phyloP scores from a whole-genome alignment of 2,329 filamentous ascomycete species.

The Colletotrichum tofieldiae region DNA sequence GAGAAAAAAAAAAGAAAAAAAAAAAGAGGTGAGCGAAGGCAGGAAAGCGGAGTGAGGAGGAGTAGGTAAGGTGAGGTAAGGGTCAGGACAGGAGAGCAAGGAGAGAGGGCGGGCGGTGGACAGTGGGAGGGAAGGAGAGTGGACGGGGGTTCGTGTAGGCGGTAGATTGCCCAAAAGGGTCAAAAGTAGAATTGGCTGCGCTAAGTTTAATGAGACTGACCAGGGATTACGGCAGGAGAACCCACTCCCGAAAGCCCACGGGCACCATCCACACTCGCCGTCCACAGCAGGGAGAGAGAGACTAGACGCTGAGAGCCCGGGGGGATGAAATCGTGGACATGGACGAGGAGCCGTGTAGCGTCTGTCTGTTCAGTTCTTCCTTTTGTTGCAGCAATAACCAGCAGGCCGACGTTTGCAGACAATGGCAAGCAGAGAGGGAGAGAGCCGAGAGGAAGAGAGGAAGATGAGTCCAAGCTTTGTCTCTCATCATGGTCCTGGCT shows the following conservation, averaged over 20 bases:
- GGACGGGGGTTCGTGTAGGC: slow-evolving; percentile 46
- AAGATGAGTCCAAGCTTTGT: background rate
- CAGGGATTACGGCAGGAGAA: slow-evolving; percentile 46
- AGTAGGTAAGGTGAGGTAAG: slow-evolving; percentile 31
- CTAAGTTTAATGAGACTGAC: slow-evolving; percentile 60
- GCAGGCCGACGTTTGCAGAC: background rate
- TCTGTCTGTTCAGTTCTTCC: background rate
- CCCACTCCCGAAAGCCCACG: slow-evolving; percentile 32
- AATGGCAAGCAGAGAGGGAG: background rate
- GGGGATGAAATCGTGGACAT: slow-evolving; percentile 42
- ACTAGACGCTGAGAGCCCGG: slow-evolving; percentile 35
- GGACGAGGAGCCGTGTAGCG: slow-evolving; percentile 1
- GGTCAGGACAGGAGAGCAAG: slow-evolving; percentile 24
- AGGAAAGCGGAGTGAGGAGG: slow-evolving; percentile 33
- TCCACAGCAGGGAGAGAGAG: slow-evolving; percentile 12
- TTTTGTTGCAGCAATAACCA: background rate
- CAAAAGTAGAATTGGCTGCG: slow-evolving; percentile 55
- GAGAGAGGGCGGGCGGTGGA: slow-evolving; percentile 33
- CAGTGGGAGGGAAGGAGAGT: slow-evolving; percentile 42
- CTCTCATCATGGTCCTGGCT: background rate
- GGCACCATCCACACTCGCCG: background rate
- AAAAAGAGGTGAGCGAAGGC: slow-evolving; percentile 42
- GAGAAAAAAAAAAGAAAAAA: slow-evolving; percentile 45
- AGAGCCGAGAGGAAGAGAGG: background rate
- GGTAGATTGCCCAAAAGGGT: slow-evolving; percentile 57